Evolutionary conservation across 805 yeast species (phyloP), one percentile per base, ranked within the genome.

Genomic region (Groenewaldozyma salmanticensis): DNA sequence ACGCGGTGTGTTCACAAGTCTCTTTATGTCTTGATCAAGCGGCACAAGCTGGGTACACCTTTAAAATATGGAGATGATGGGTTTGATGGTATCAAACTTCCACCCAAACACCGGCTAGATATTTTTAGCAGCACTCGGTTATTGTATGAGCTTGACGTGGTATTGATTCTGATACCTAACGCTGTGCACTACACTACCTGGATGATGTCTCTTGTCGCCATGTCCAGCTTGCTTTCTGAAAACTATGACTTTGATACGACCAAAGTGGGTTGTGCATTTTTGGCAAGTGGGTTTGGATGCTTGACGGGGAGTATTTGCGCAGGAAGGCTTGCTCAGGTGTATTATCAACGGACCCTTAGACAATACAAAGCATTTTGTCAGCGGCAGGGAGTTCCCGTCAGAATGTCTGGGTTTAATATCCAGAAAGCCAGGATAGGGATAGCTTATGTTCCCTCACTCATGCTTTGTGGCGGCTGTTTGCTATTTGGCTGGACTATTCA

Each of bases 401-500:
- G 40, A 17, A 61, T 58, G 46, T 67, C 71, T 2, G 62, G 66
- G 6, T 76, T 80, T 52, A 72, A 80, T 52, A 66, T 77, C 29
- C 67, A 76, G 40, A 61, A 61, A 37, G 73, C 81, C 0, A 67
- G 92, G 44, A 52, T 81, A 7, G 61, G 66, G n/a, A 64, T 71
- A 5, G 64, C 67, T 4, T 53, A 63, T 6, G 44, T 67, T 15
- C 73, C 81, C 2, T 57, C 74, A 2, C 32, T 61, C 2, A 29
- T 74, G 4, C 53, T 71, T 3, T 48, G 58, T 20, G 67, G 66
- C 0, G 67, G 71, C 5, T 50, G 73, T 0, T 45, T 79, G 1
- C 59, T 76, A 21, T 81, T 72, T 58, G 94, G 94, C 1, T 85
- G 95, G 94, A 74, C 85, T 45, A 52, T 84, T 11, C 65, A 72